phyloP scores from a whole-genome alignment of 371 early-diverging fungal genomes.

The Haplosporangium sp. region DNA sequence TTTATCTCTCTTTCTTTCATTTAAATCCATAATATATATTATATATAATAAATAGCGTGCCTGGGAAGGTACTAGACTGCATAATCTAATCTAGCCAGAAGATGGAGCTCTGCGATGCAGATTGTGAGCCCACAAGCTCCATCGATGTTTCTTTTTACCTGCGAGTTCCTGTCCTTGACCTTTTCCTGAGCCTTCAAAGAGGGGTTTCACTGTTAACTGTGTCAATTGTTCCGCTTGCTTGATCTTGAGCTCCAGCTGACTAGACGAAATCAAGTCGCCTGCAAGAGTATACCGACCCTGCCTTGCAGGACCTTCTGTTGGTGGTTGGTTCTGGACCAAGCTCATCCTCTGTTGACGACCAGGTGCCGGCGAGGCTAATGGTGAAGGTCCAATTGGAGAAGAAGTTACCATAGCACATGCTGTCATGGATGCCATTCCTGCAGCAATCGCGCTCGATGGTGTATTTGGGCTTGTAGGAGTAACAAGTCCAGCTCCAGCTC shows the following conservation, averaged over 20 bases:
- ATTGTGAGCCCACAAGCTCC: conserved; percentile 36
- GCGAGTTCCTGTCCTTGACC: neutral
- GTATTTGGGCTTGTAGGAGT: neutral
- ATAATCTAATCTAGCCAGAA: conserved; percentile 1
- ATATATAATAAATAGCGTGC: too few relatives aligned
- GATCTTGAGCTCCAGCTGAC: conserved; percentile 38
- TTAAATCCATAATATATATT: too few relatives aligned
- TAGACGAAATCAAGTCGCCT: conserved; percentile 45
- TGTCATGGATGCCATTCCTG: conserved; percentile 23
- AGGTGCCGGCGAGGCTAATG: neutral
- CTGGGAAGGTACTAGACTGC: too few relatives aligned
- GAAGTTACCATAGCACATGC: conserved; percentile 5
- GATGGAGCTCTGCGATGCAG: conserved; percentile 15
- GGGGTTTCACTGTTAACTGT: conserved; percentile 13
- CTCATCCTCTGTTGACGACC: conserved; percentile 9
- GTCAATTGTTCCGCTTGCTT: conserved; percentile 42
- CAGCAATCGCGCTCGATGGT: conserved; percentile 4
- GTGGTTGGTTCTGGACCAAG: neutral
- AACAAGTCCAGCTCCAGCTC: neutral
- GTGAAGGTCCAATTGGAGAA: neutral
- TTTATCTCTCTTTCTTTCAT: too few relatives aligned
- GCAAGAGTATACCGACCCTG: conserved; percentile 27
- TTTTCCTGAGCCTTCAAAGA: too few relatives aligned
- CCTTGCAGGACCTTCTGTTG: conserved; percentile 2
- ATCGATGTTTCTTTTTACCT: conserved; percentile 41